Conservation (phyloP, 2,329 filamentous ascomycete species). For the Ophiostoma angusticollis region DNA sequence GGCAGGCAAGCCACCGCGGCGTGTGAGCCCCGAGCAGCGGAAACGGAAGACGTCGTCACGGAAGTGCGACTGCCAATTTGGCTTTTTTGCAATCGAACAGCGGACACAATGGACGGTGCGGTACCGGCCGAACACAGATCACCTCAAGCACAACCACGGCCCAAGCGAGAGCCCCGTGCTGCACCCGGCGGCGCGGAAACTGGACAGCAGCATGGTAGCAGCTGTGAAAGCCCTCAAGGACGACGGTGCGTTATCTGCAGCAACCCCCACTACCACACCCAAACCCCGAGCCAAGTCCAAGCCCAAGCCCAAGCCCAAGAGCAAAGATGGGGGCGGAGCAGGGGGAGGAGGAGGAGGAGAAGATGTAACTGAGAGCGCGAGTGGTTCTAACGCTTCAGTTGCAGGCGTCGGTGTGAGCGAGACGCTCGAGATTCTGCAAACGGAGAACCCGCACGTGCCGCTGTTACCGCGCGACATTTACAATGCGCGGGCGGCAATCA, state of each 20-base stretch:
- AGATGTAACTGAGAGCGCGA: conserved; percentile 1
- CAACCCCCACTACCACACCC: conserved; percentile 3
- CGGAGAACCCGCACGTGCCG: conserved; percentile 49
- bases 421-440: conserved; percentile 53
- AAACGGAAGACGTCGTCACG: conserved; percentile 56
- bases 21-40: conserved; percentile 49
- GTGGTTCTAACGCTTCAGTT: conserved; percentile 13
- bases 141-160: conserved; percentile 50
- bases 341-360: not conserved
- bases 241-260: conserved; percentile 36
- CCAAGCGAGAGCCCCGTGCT: conserved; percentile 55
- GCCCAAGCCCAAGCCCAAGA: conserved; percentile 2
- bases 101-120: conserved; percentile 54
- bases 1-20: conserved; percentile 47
- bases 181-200: conserved; percentile 51
- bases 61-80: conserved; percentile 56
- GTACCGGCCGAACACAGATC: conserved; percentile 45
- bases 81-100: conserved; percentile 58
- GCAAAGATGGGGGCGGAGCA: conserved; percentile 1
- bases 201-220: conserved; percentile 55
- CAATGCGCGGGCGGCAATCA: conserved; percentile 54
- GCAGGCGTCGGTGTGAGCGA: conserved; percentile 51
- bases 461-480: conserved; percentile 54
- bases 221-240: conserved; percentile 55
- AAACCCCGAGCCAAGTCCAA: conserved; percentile 8